Percentiles rank a stretch among this genome's conserved stretches.
These are phyloP conservation scores for Vinca minor DNA, from an alignment of 257 asterid species.

Conservation along the genomic window DNA sequence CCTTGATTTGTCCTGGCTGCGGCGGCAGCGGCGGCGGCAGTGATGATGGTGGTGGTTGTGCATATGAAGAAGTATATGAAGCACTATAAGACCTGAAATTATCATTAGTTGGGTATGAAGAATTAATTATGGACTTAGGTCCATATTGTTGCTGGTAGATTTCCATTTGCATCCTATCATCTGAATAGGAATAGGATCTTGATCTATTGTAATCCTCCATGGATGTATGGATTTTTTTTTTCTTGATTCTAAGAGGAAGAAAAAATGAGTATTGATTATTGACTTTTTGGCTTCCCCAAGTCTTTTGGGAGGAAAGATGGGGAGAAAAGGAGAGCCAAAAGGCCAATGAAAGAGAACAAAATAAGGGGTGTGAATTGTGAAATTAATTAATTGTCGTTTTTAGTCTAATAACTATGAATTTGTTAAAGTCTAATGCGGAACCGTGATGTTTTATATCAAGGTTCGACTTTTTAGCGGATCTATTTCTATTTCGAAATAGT, in stretches of 20 bases:
- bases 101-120: constrained; percentile 13
- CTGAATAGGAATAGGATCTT: constrained; percentile 29
- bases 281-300: constrained; percentile 4
- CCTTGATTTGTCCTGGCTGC: constrained; percentile 19
- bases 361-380: background rate
- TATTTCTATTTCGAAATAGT: too few species aligned
- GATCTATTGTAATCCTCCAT: constrained; percentile 29
- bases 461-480: too few species aligned
- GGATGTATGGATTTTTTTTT: background rate
- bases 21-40: constrained; percentile 17
- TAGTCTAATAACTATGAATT: too few species aligned
- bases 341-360: background rate
- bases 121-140: constrained; percentile 7
- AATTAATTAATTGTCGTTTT: too few species aligned
- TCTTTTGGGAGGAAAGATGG: constrained; percentile 12
- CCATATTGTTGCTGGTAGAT: constrained; percentile 11
- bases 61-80: constrained; percentile 30
- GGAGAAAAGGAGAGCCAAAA: background rate
- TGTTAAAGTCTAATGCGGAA: too few species aligned
- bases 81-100: constrained; percentile 53
- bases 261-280: background rate
- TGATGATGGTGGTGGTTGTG: constrained; percentile 10
- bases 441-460: too few species aligned
- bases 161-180: constrained; percentile 26
- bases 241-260: background rate